Base-by-base conservation (phyloP, 1,284 basidiomycete species). In the Sporisorium exsertum region DNA sequence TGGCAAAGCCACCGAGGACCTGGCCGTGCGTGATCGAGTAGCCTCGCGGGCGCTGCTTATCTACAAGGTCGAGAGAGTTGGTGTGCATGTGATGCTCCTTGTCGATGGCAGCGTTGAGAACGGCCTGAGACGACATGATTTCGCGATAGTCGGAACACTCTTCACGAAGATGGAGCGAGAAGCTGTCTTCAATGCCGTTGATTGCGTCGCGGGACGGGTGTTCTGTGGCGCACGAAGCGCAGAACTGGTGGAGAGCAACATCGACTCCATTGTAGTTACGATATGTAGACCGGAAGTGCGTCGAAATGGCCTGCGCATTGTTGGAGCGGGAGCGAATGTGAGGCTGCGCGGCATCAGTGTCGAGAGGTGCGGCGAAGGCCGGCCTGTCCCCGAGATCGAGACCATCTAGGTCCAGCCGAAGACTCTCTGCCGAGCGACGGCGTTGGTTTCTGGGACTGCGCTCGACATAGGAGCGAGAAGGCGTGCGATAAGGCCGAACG, bases 61-160 rank as follows among this genome's bases (percentile, higher is more conserved):
- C 55, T 2, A 47, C 12, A 0, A 53, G 3, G 5, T 61, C 58
- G n/a, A 62, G 20, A 13, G 35, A 50, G 15, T 61, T 9, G 20
- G 50, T 45, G 9, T 45, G 57, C 40, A 61, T 24, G 8, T 50
- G 47, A 4, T 61, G 59, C n/a, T 65, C 37, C 35, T 64, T 64
- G 16, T 59, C 61, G 9, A 37, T 49, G n/a, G 59, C 72, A 24
- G 71, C 65, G 20, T 58, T 60, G 50, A 80, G 72, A 2, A 80
- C 45, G 20, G 46, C 64, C 12, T 79, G 72, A 6, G 78, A 70
- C 16, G 62, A 53, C 55, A 78, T 58, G 52, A 82, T 82, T 52
- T 81, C 76, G 62, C 74, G 63, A 29, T 74, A 72, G 47, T 80
- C 80, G 46, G 64, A 63, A 51, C 81, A 82, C 50, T 81, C 68